Conservation (phyloP, 1,284 basidiomycete genomes). For the Rhodotorula mucilaginosa region DNA sequence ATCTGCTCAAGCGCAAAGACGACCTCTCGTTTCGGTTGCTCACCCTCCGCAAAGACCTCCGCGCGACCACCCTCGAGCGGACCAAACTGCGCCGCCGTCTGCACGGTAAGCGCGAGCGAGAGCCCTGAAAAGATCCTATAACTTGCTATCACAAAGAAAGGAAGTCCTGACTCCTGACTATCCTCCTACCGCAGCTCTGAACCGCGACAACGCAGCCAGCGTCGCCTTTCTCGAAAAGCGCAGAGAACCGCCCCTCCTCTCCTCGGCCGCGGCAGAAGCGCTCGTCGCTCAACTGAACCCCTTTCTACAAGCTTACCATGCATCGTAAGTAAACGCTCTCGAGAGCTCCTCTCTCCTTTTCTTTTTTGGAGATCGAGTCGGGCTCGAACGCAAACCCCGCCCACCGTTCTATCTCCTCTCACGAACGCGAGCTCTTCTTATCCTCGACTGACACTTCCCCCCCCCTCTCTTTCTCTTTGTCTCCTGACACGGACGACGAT, state of each 20-base stretch:
- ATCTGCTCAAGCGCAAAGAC: constrained; percentile 7
- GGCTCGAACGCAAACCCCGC: too few relatives aligned
- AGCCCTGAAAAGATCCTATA: too few relatives aligned
- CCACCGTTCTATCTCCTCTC: too few relatives aligned
- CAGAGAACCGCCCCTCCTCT: background rate
- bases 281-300: background rate
- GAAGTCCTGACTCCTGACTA: too few relatives aligned
- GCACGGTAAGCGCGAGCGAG: background rate
- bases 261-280: background rate
- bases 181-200: too few relatives aligned
- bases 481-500: too few relatives aligned
- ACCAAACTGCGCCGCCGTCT: background rate
- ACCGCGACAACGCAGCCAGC: background rate
- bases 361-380: too few relatives aligned
- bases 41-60: background rate
- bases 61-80: background rate
- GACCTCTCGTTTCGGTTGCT: constrained; percentile 11
- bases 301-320: background rate
- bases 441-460: too few relatives aligned
- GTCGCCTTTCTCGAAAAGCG: background rate
- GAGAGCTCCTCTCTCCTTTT: too few relatives aligned
- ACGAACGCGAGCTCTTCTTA: too few relatives aligned
- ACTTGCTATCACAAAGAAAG: too few relatives aligned
- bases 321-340: background rate
- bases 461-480: too few relatives aligned